Percentiles rank a stretch among this genome's conserved stretches.
Conservation (phyloP, 2,329 filamentous ascomycete genomes). For the Aspergillus felis region DNA sequence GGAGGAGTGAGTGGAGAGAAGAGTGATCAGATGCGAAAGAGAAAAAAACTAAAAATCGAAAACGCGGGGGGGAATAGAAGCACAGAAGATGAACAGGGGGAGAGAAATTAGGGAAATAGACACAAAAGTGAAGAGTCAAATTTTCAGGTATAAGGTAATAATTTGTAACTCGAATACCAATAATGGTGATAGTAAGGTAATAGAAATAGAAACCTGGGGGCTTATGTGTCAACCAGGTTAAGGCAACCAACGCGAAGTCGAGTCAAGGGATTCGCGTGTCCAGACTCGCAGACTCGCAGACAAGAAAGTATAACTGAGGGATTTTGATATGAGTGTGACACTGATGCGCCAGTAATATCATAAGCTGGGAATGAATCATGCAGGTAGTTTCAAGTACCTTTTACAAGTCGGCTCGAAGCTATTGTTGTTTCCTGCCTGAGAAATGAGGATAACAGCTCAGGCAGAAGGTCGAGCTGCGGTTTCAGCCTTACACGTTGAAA, state of each 20-base stretch:
- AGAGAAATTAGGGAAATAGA: not conserved
- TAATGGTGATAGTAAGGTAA: not conserved
- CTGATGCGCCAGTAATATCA: not conserved
- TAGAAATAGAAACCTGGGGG: not conserved
- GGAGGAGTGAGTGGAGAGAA: constrained; percentile 1
- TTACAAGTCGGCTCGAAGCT: no score
- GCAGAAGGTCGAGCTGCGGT: no score
- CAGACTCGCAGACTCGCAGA: not conserved
- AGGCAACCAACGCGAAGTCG: not conserved
- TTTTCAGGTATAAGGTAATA: not conserved
- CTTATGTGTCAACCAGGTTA: not conserved
- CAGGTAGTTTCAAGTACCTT: not conserved
- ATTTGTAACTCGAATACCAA: not conserved
- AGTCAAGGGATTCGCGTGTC: not conserved
- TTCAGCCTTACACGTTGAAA: no score
- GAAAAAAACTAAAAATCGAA: not conserved
- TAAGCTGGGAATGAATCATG: not conserved
- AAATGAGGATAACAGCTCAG: not conserved
- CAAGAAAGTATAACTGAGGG: not conserved
- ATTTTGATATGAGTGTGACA: not conserved
- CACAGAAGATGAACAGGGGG: constrained; percentile 3
- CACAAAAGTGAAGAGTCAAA: not conserved
- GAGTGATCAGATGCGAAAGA: not conserved
- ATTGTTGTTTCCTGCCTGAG: not conserved
- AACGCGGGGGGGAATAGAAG: constrained; percentile 7